These are phyloP conservation scores for Onygena corvina DNA, from an alignment of 2,329 filamentous ascomycete species.

Conservation along the genomic window DNA sequence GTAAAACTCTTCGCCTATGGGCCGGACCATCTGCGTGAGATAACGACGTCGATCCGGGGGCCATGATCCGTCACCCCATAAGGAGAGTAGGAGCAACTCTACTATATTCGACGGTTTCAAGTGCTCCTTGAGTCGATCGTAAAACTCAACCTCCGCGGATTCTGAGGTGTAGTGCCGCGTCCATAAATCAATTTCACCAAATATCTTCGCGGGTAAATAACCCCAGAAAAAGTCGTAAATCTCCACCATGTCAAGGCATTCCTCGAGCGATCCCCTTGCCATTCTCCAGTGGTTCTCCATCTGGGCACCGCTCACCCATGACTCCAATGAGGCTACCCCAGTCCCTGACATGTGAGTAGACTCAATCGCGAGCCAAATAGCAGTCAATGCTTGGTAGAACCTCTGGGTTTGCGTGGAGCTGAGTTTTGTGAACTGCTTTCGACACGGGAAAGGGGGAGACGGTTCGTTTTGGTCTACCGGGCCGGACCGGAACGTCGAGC, in stretches of 20 bases:
- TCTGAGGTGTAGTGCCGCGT: too few species aligned
- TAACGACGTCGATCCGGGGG: conserved; percentile 7
- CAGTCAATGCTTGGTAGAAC: conserved; percentile 3
- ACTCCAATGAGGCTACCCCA: conserved; percentile 2
- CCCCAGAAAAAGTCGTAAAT: conserved; percentile 9
- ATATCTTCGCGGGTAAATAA: conserved; percentile 7
- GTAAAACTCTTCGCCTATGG: too few species aligned
- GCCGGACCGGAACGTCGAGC: conserved; percentile 5
- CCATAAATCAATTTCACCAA: too few species aligned
- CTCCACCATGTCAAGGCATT: conserved; percentile 7
- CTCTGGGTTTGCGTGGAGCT: conserved; percentile 8
- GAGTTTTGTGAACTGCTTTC: neutral
- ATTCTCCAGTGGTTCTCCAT: neutral
- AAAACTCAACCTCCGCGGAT: neutral
- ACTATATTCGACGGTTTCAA: conserved; percentile 7
- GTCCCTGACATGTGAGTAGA: neutral
- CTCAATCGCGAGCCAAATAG: conserved; percentile 8
- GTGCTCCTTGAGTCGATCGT: neutral
- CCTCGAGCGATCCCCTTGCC: neutral
- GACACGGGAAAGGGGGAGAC: neutral
- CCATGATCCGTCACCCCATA: conserved; percentile 1
- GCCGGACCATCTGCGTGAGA: conserved; percentile 8
- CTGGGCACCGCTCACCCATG: too few species aligned
- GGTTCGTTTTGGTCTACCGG: neutral
- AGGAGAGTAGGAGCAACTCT: conserved; percentile 7